Base-by-base conservation (phyloP, 2,329 filamentous ascomycete species). In the Diaporthe citriasiana region DNA sequence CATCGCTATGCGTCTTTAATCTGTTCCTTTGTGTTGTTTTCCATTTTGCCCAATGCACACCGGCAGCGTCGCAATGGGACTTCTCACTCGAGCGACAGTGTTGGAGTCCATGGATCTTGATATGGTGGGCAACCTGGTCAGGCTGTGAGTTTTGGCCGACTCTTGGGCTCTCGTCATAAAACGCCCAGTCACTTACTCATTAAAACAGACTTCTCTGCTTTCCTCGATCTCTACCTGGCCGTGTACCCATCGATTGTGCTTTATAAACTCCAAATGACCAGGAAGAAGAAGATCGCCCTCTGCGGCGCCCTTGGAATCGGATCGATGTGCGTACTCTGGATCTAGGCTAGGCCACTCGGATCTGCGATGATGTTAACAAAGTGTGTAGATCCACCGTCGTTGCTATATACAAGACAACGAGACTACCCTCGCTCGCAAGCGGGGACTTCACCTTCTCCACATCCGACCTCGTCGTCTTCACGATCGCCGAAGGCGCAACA, bases 391-490 rank as follows among this genome's bases (percentile, higher is more conserved):
- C 80, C 35, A 75, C 76, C 10, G 63, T 77, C 27, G 77, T 82
- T 3, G 79, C 81, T 57, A 79, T 81, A 60, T 82, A 81, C 77
- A 82, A 82, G 69, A 78, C 77, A 22, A 81, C 81, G 1, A 76
- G 78, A 4, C 71, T 82, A 5, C 78, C 78, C 1, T 68, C 71
- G 3, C 77, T 82, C 12, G 77, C 76, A 50, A 79, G 78, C 50
- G 47, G 74, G n/a, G 80, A 82, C 74, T 80, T 80, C 56, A 78
- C 79, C 7, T 82, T 45, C 50, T 4, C 81, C 82, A 0, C 84
- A 85, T n/a, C 78, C 86, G 5, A 68, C 63, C 63, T 68, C 15
- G 80, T 86, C 1, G 82, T 86, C 38, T 87, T 85, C 85, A 87
- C 85, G 8, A 82, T 81, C 8, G 77, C 82, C 74, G 82, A 83